Evolutionary conservation across 257 asterid species (phyloP).

Genomic region (Scutellaria galericulata): DNA sequence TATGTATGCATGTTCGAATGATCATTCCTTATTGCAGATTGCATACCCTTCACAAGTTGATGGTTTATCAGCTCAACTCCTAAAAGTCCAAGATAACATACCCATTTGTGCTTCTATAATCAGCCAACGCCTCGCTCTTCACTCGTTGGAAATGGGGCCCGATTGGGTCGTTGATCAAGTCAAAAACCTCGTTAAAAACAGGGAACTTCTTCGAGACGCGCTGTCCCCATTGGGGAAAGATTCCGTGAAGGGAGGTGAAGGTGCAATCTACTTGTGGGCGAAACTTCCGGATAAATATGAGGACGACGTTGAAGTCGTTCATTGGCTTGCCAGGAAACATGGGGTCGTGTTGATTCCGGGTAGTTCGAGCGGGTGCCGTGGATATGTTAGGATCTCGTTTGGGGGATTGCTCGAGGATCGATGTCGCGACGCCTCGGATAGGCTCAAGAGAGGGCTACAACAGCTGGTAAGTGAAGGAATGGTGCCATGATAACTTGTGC

Average conservation of each 20-base stretch:
- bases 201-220: slow-evolving; percentile 67
- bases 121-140: slow-evolving; percentile 80
- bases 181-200: slow-evolving; percentile 67
- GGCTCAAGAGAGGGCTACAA: slow-evolving; percentile 77
- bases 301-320: slow-evolving; percentile 76
- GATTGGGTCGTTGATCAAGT: slow-evolving; percentile 78
- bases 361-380: slow-evolving; percentile 74
- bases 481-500: slow-evolving; percentile 52
- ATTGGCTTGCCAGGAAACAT: slow-evolving; percentile 79
- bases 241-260: slow-evolving; percentile 92
- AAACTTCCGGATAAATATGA: slow-evolving; percentile 65
- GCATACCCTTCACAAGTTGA: slow-evolving; percentile 90
- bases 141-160: slow-evolving; percentile 85
- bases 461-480: slow-evolving; percentile 78
- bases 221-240: slow-evolving; percentile 80
- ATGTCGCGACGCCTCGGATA: slow-evolving; percentile 65
- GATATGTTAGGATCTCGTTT: slow-evolving; percentile 77
- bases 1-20: neutral
- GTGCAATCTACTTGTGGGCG: slow-evolving; percentile 96
- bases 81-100: slow-evolving; percentile 94
- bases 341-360: slow-evolving; percentile 80
- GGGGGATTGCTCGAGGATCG: slow-evolving; percentile 76
- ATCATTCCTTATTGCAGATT: slow-evolving; percentile 52
- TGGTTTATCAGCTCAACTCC: slow-evolving; percentile 76
- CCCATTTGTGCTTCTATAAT: slow-evolving; percentile 93